phyloP scores from a whole-genome alignment of 2,329 filamentous ascomycete species.

The Botryotinia narcissicola region DNA sequence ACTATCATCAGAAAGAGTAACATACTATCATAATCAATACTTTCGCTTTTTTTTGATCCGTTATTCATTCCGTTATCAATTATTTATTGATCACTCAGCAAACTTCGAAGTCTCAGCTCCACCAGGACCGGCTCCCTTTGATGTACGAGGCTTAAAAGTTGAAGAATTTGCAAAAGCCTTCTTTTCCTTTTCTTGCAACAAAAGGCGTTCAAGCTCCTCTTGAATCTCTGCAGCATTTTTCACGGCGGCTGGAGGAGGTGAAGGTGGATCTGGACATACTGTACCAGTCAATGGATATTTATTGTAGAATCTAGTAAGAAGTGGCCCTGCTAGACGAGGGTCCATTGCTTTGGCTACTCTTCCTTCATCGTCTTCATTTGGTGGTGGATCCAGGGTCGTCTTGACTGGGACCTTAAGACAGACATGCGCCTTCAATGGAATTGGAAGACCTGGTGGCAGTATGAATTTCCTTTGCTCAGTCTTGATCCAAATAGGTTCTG shows the following conservation, averaged over 20 bases:
- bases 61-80: neutral
- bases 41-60: constrained; percentile 13
- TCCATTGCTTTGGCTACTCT: constrained; percentile 30
- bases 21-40: constrained; percentile 12
- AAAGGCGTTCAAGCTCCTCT: constrained; percentile 18
- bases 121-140: neutral
- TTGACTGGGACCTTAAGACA: constrained; percentile 13
- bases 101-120: neutral
- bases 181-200: constrained; percentile 22
- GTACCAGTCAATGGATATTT: constrained; percentile 39
- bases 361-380: constrained; percentile 26
- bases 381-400: neutral
- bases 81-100: neutral
- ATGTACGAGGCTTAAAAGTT: neutral
- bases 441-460: neutral
- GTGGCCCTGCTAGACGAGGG: constrained; percentile 27
- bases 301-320: constrained; percentile 32
- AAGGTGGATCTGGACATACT: constrained; percentile 16
- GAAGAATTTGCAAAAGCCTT: constrained; percentile 12
- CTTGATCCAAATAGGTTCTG: constrained; percentile 18
- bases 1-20: neutral
- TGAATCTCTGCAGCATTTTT: constrained; percentile 20
- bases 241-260: neutral
- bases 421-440: neutral
- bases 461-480: neutral